phyloP scores from a whole-genome alignment of 768 basidiomycete genomes.

The Termitomyces sp. region DNA sequence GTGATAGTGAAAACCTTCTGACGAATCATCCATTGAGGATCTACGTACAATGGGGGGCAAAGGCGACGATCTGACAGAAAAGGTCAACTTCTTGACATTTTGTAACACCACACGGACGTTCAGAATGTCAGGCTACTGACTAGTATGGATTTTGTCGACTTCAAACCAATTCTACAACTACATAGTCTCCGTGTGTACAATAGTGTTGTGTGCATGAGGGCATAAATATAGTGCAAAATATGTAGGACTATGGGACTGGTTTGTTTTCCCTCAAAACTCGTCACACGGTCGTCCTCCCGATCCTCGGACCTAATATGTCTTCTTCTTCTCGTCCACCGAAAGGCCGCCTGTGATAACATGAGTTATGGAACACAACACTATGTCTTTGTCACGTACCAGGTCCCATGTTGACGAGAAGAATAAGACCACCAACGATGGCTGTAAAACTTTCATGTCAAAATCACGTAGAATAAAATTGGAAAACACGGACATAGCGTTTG shows the following conservation, averaged over 20 bases:
- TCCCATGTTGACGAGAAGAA: conserved; percentile 97
- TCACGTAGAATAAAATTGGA: background rate
- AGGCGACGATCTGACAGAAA: too few relatives aligned
- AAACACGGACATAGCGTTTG: conserved; percentile 74
- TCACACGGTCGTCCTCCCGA: background rate
- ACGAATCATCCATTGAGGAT: too few relatives aligned
- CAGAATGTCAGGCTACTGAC: too few relatives aligned
- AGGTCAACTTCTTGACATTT: too few relatives aligned
- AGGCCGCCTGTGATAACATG: conserved; percentile 64
- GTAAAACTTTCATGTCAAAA: conserved; percentile 7
- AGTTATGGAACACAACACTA: conserved; percentile 1
- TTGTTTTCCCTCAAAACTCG: conserved; percentile 4
- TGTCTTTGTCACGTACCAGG: conserved; percentile 56
- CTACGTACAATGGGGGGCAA: too few relatives aligned
- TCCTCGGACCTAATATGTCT: conserved; percentile 59
- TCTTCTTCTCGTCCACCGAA: conserved; percentile 99
- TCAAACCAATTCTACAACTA: background rate
- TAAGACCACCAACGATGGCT: conserved; percentile 95
- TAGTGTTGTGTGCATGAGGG: conserved; percentile 15
- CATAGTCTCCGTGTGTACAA: conserved; percentile 7
- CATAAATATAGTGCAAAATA: conserved; percentile 18
- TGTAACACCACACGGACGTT: too few relatives aligned
- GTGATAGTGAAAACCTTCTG: too few relatives aligned
- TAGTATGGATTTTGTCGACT: too few relatives aligned
- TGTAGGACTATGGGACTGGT: conserved; percentile 6